These are phyloP conservation scores for Lactifluus subvellereus DNA, from an alignment of 768 basidiomycete species.

Conservation along the genomic window DNA sequence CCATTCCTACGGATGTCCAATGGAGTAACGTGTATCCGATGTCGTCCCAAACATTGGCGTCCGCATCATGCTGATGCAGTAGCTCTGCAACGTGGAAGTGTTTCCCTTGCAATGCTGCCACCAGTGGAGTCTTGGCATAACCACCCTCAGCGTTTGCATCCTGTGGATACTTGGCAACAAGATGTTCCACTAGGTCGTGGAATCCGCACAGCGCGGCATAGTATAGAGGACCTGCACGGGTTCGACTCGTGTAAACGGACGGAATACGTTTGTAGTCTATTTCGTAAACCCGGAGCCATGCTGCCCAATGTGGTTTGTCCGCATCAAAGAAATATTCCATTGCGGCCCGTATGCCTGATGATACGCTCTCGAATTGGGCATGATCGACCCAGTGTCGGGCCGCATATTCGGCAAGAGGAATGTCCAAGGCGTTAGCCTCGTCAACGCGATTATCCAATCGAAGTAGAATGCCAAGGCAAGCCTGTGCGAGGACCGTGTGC, in stretches of 20 bases:
- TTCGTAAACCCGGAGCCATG: neutral
- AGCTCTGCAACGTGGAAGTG: neutral
- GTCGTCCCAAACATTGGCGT: neutral
- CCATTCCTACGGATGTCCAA: neutral
- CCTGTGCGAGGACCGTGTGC: slow-evolving; percentile 2
- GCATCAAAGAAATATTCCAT: neutral
- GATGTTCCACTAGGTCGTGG: neutral
- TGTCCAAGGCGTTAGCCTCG: neutral
- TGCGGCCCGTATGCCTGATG: neutral
- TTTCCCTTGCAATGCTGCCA: neutral
- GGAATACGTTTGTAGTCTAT: neutral
- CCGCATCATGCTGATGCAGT: neutral
- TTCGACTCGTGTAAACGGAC: neutral
- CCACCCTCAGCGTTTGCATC: neutral
- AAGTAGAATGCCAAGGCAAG: slow-evolving; percentile 1
- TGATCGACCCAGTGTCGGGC: neutral
- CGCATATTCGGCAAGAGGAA: neutral
- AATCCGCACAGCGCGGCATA: slow-evolving; percentile 5
- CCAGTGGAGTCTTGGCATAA: neutral
- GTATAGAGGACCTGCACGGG: neutral
- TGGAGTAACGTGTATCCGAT: fast-evolving
- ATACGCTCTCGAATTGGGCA: neutral
- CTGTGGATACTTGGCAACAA: neutral
- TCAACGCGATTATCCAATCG: neutral
- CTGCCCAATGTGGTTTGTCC: slow-evolving; percentile 2